Conservation (phyloP, 208 protist species). For the Crithidia sp. region DNA sequence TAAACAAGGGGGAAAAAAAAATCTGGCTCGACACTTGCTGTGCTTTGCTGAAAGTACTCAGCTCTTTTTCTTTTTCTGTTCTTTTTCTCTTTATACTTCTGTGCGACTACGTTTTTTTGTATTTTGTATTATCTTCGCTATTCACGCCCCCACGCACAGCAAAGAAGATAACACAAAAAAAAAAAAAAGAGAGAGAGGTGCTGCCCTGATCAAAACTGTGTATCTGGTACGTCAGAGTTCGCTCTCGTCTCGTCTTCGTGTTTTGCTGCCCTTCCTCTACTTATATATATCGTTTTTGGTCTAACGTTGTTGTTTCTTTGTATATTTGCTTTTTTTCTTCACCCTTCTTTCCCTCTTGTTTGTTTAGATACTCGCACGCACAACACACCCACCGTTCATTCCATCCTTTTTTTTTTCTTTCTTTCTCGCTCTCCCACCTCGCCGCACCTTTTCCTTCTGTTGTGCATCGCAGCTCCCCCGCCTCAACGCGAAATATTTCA, state of each 20-base stretch:
- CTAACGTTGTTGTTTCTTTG: neutral
- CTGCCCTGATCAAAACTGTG: too few species aligned
- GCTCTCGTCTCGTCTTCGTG: too few species aligned
- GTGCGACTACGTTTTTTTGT: neutral
- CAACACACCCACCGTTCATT: neutral
- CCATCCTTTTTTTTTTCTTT: neutral
- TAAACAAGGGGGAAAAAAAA: neutral
- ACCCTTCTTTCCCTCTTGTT: neutral
- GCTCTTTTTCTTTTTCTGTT: neutral
- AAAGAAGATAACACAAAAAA: too few species aligned
- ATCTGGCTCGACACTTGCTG: too few species aligned
- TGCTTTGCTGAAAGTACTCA: too few species aligned
- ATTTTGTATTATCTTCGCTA: neutral
- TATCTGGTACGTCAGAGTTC: too few species aligned
- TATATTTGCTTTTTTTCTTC: neutral
- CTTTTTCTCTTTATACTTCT: neutral
- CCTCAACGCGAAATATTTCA: too few species aligned
- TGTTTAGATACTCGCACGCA: conserved; percentile 1
- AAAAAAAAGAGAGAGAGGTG: too few species aligned
- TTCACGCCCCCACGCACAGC: neutral
- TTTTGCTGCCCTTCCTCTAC: neutral
- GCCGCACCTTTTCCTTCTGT: too few species aligned
- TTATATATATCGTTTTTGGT: neutral
- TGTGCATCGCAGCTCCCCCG: too few species aligned
- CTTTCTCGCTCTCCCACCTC: neutral